Evolutionary conservation across 768 basidiomycete species (phyloP), one percentile per base, ranked within the genome.

Genomic region (Leccinum ochraceum): DNA sequence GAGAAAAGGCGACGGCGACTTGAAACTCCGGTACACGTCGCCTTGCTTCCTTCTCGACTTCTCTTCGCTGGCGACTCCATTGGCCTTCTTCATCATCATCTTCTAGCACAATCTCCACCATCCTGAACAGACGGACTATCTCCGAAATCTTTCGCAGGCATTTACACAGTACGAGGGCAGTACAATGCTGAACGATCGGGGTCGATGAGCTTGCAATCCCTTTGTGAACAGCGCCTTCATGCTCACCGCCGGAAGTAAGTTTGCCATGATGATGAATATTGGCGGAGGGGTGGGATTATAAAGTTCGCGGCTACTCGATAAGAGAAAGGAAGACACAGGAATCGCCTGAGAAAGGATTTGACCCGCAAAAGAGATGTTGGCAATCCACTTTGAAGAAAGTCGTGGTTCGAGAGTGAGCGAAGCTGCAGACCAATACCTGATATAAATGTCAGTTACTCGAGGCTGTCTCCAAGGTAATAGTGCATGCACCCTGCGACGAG

Each of bases 381-480:
- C 85, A 34, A 98, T 87, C 95, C 96, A 98, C 69, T 88, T 89
- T 0, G 90, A 90, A 0, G 92, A 91, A 6, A 95, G 81, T 3
- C 94, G 86, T 0, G 94, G 93, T 66, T 96, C 94, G 5, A 95
- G 79, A 0, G 91, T 89, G 34, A 93, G 75, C 3, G 81, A 80
- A 4, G 83, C 85, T 1, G 80, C 80, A 14, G 80, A 71, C 89
- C 91, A 93, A 67, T 88, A 94, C 16, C 90, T 92, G 63, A 26
- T 11, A n/a, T 32, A 34, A n/a, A 30, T 9, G 53, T 63, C 58
- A 75, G 55, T 61, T 53, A 65, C 58, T 52, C 22, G n/a, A 39
- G 44, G 20, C 20, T 26, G 8, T 13, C 22, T 32, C 76, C 64
- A 4, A 11, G 32, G 17, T 32, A 10, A 52, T 52, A 13, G 3